Base-by-base conservation (phyloP, 2,329 filamentous ascomycete genomes). In the Trichoderma koningiopsis region DNA sequence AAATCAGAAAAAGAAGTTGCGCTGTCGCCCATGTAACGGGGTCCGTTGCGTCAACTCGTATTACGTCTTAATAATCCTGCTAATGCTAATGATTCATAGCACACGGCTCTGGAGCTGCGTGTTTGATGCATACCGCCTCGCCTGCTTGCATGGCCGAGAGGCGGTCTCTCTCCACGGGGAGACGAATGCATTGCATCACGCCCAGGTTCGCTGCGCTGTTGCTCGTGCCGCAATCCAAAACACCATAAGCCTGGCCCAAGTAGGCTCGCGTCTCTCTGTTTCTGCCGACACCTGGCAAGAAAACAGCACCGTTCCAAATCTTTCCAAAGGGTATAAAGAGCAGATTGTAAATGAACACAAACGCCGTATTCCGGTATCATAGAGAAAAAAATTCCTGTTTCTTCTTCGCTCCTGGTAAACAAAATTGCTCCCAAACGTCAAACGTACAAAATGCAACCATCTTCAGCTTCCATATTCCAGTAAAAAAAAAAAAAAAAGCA, bases 61-160 rank as follows among this genome's bases (percentile, higher is more conserved):
- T 69, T 70, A 70, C 63, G 63, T 70, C 58, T 68, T 62, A 47
- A 65, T 69, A 69, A 49, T 69, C 60, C 47, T 69, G 60, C 55
- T 59, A 69, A 47, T 35, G 49, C 29, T 66, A 43, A 43, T 43
- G 37, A 67, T 55, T 58, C 57, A 53, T 52, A 69, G 53, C 58
- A 52, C 60, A 52, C 27, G 59, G 59, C 40, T 62, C 35, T 31
- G 59, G 31, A 40, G 29, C 53, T 49, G 64, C 64, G 55, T 67
- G n/a, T 52, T 52, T 37, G 47, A 52, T 64, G 64, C 64, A 67
- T 67, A 67, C 55, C 64, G 64, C 64, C 63, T 52, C 31, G 40
- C 27, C 24, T 59, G 57, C 57, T 24, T 47, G 63, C 37, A 55
- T 31, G 43, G 14, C 13, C 22, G 29, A 53, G 29, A n/a, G 27